phyloP scores from a whole-genome alignment of 1,284 basidiomycete species.

The Pseudozyma hubeiensis region DNA sequence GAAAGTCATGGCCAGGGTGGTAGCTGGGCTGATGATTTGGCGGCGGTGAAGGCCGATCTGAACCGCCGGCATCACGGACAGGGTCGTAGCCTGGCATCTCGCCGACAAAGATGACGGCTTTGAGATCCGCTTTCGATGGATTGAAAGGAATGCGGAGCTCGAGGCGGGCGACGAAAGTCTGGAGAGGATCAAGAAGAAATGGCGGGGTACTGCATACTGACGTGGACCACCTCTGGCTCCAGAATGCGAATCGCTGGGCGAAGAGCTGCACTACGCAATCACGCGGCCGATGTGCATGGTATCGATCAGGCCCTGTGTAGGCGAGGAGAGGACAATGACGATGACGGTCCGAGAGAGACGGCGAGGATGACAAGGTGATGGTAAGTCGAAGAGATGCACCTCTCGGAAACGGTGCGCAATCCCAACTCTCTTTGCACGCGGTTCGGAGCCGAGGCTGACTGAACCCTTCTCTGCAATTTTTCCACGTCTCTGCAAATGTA shows the following conservation, averaged over 20 bases:
- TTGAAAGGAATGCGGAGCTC: too few species aligned
- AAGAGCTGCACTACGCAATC: background rate
- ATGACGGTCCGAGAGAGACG: conserved; percentile 9
- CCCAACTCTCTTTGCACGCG: conserved; percentile 15
- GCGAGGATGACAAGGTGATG: conserved; percentile 3
- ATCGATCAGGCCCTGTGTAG: background rate
- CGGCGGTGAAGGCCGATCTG: conserved; percentile 32
- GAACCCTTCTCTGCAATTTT: background rate
- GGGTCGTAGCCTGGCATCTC: conserved; percentile 35
- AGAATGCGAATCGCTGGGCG: background rate
- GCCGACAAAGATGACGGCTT: background rate
- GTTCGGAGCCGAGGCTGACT: conserved; percentile 26
- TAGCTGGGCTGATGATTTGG: conserved; percentile 8
- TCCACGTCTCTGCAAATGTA: background rate
- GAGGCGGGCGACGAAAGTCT: too few species aligned
- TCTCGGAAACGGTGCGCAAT: conserved; percentile 6
- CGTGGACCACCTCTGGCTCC: background rate
- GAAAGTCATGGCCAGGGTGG: conserved; percentile 12
- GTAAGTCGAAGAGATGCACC: background rate
- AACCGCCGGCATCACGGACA: conserved; percentile 36
- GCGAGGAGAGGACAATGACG: background rate
- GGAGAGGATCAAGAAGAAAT: background rate
- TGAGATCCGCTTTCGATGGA: too few species aligned
- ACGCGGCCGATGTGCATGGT: background rate
- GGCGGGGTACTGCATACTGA: too few species aligned